Base-by-base conservation (phyloP, 2,329 filamentous ascomycete species). In the Hypomyces perniciosus region DNA sequence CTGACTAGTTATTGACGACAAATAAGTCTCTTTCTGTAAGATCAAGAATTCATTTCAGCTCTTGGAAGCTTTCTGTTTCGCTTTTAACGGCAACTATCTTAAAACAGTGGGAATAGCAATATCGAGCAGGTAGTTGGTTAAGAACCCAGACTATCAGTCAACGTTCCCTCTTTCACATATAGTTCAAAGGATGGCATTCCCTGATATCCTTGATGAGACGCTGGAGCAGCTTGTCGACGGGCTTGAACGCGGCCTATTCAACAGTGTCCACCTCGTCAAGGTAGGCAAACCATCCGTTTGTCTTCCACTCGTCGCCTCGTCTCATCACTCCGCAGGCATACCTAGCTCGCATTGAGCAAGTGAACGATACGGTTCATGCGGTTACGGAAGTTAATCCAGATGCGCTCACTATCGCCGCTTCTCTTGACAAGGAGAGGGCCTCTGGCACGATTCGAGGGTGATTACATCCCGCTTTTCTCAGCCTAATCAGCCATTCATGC, bases 301-400 rank as follows among this genome's bases (percentile, higher is more conserved):
- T 28, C 13, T 9, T 26, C 4, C 27, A 4, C 38, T 30, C 39
- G 2, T 7, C 6, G 1, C 1, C 1, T 31, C 4, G n/a, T n/a
- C n/a, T n/a, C n/a, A n/a, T 31, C n/a, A 37, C 13, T 1, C 48
- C 51, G n/a, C 54, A 60, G 51, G 54, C 58, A 26, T 65, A 65
- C 44, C 38, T 60, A 2, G 53, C 54, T 3, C 58, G 63, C 28
- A 64, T 64, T n/a, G 26, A 41, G 8, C 56, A 65, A 44, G 57
- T 59, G 8, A 64, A 64, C 26, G 50, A 50, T 2, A 26, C 44
- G 1, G 52, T 71, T 6, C 58, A 61, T 34, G 63, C 64, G 6
- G 62, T 71, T 20, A 64, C 62, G 4, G 68, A 72, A 56, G 49
- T 66, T 20, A 69, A 71, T 46, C 63, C 65, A 1, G 65, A 68